These are phyloP conservation scores for Aspergillus transmontanensis DNA, from an alignment of 2,329 filamentous ascomycete genomes.

Conservation along the genomic window DNA sequence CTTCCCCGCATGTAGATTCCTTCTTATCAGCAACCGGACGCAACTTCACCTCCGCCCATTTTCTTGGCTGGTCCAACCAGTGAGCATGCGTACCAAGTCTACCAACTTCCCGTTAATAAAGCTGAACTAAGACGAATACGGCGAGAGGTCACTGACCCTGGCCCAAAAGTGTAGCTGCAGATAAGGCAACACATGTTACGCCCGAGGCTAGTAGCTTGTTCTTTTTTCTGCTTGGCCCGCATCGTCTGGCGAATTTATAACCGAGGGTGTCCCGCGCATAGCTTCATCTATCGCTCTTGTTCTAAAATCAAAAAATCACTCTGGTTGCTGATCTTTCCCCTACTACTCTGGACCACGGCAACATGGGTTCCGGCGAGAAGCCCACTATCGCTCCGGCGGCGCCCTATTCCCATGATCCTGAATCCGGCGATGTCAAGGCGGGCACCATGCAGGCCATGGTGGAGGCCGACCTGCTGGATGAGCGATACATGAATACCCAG, in stretches of 20 bases:
- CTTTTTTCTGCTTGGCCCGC: neutral
- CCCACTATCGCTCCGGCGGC: constrained; percentile 4
- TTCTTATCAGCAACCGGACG: neutral
- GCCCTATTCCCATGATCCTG: constrained; percentile 6
- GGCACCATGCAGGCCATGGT: constrained; percentile 37
- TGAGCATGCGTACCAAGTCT: neutral
- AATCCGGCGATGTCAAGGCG: constrained; percentile 19
- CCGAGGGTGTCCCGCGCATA: neutral
- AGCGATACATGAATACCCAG: constrained; percentile 42
- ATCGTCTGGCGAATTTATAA: neutral
- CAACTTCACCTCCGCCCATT: neutral
- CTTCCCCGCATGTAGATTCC: neutral
- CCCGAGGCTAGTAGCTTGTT: neutral
- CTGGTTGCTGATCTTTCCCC: neutral
- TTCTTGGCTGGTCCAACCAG: neutral
- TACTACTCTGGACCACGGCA: neutral
- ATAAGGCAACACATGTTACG: constrained; percentile 1
- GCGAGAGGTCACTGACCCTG: neutral
- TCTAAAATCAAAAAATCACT: neutral
- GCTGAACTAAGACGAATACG: neutral
- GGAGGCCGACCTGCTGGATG: constrained; percentile 43
- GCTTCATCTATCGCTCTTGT: neutral
- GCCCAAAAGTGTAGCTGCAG: neutral
- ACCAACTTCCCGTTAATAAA: neutral
- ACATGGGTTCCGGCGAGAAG: constrained; percentile 15